Evolutionary conservation across 2,329 filamentous ascomycete genomes (phyloP), one percentile per base, ranked within the genome.

Genomic region (Plenodomus biglobosus): DNA sequence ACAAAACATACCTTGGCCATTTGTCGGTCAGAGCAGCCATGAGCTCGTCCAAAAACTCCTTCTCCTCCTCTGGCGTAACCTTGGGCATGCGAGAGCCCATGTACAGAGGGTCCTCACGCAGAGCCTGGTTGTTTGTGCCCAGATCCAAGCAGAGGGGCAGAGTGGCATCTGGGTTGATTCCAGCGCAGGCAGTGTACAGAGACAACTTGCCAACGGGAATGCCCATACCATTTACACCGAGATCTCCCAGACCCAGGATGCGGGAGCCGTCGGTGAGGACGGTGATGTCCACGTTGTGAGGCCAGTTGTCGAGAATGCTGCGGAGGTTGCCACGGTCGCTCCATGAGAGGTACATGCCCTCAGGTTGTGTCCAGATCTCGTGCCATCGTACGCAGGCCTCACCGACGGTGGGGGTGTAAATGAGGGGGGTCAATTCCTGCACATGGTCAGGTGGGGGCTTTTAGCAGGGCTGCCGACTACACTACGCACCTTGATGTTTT

Each of bases 361-460:
- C 94, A 18, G 94, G 92, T 61, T 92, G 88, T 52, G 92, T 95
- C 79, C 95, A 97, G 63, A 97, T 84, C 65, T 92, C 90, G 34
- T 92, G 96, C 84, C 95, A 99, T 75, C 92, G 87, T 70, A 96
- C 80, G 78, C 94, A 99, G 59, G 95, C 94, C 72, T 97, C 92
- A 65, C 94, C 94, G 64, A 99, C 91, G 66, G 88, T 92, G 38
- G 89, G 89, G 16, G 89, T 94, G 77, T 94, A 94, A 64, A 94
- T 89, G 57, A 92, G 78, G 40, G 89, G 89, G 76, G 90, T 92
- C 59, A 92, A 77, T 64, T 91, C 87, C 75, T 86, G 79, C 6
- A 3, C 6, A 24, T 17, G 8, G 58, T 71, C 52, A 86, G 64
- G 42, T 43, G 18, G 35, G 17, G 3, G 30, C 3, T 20, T 39